Conservation (phyloP, 768 basidiomycete species). For the Termitomyces heimii region DNA sequence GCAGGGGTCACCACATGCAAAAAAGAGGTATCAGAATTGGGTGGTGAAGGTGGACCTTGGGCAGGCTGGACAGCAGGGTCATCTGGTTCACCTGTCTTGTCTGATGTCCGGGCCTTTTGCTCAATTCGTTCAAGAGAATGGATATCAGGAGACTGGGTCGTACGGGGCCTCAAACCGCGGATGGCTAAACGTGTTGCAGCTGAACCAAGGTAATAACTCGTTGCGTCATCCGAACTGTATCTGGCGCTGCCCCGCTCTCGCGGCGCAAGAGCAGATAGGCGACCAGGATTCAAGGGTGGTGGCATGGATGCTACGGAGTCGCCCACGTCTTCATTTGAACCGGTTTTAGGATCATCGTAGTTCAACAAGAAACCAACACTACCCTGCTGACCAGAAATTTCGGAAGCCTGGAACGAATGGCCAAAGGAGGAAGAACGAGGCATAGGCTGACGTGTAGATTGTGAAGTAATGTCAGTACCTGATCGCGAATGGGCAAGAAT, state of each 20-base stretch:
- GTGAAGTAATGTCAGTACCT: slow-evolving; percentile 17
- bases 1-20: slow-evolving; percentile 10
- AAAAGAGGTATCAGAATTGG: slow-evolving; percentile 8
- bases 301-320: neutral
- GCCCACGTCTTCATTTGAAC: neutral
- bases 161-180: slow-evolving; percentile 18
- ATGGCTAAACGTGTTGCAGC: slow-evolving; percentile 18
- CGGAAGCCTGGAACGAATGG: slow-evolving; percentile 12
- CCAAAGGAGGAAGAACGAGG: slow-evolving; percentile 23
- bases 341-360: slow-evolving; percentile 10
- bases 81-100: neutral
- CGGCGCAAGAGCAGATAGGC: slow-evolving; percentile 4
- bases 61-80: neutral
- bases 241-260: slow-evolving; percentile 16
- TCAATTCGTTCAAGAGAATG: neutral
- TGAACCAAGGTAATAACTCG: slow-evolving; percentile 12
- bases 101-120: neutral
- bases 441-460: slow-evolving; percentile 9
- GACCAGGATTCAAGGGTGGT: neutral
- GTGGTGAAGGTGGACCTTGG: neutral
- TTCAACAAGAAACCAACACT: slow-evolving; percentile 17
- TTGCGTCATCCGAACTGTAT: slow-evolving; percentile 15
- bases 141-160: slow-evolving; percentile 3
- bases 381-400: slow-evolving; percentile 9
- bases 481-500: slow-evolving; percentile 27